Percentiles rank a stretch among this genome's conserved stretches.
These are phyloP conservation scores for Ogataea dorogensis DNA, from an alignment of 805 yeast species.

Conservation along the genomic window DNA sequence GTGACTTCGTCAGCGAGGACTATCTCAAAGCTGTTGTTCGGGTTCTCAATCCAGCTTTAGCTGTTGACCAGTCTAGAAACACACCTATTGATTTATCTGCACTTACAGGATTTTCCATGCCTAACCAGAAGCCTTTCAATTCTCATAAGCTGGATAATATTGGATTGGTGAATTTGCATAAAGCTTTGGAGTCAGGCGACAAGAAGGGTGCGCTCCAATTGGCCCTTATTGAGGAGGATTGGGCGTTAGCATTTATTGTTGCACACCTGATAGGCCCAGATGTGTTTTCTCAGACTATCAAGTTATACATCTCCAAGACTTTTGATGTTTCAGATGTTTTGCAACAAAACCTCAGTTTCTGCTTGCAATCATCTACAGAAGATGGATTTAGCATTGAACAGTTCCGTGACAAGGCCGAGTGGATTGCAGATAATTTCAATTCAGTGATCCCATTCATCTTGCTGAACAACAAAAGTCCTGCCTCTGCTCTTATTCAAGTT, in stretches of 20 bases:
- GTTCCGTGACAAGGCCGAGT: conserved; percentile 26
- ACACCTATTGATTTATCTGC: conserved; percentile 20
- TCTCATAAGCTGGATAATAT: conserved; percentile 25
- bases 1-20: conserved; percentile 29
- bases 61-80: conserved; percentile 8
- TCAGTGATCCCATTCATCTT: conserved; percentile 32
- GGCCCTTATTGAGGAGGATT: conserved; percentile 64
- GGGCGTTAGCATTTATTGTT: conserved; percentile 73
- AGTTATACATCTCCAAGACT: conserved; percentile 28
- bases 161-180: conserved; percentile 32
- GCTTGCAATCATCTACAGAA: conserved; percentile 25
- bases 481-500: conserved; percentile 27
- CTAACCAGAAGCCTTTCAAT: conserved; percentile 22
- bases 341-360: conserved; percentile 30
- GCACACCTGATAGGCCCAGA: conserved; percentile 66
- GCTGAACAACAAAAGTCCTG: conserved; percentile 27
- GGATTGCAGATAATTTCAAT: conserved; percentile 31
- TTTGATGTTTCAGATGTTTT: conserved; percentile 23
- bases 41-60: conserved; percentile 42
- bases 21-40: conserved; percentile 36
- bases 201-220: conserved; percentile 61
- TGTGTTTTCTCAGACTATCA: conserved; percentile 43
- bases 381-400: conserved; percentile 19
- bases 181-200: conserved; percentile 57
- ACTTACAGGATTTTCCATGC: conserved; percentile 16